phyloP scores from a whole-genome alignment of 2,329 filamentous ascomycete species.

The Arthrobotrys sinensis region DNA sequence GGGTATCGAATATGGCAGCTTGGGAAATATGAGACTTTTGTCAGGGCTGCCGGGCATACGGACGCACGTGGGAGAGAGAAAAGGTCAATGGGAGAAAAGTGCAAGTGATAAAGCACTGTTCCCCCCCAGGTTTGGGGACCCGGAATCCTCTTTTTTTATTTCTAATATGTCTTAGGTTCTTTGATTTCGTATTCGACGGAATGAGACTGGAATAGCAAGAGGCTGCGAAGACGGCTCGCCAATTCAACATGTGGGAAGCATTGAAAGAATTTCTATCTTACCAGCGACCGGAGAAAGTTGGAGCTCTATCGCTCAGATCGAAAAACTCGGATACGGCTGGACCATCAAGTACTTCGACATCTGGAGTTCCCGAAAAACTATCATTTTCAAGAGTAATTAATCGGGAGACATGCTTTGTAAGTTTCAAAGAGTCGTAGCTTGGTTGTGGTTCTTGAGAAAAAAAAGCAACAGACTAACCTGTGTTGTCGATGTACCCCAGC shows the following conservation, averaged over 20 bases:
- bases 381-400: conserved; percentile 82
- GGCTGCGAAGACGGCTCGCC: background rate
- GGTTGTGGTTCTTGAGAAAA: conserved; percentile 11
- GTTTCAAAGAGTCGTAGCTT: too few relatives aligned
- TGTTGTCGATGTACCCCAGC: conserved; percentile 71
- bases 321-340: conserved; percentile 26
- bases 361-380: conserved; percentile 78
- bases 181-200: background rate
- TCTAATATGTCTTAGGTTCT: background rate
- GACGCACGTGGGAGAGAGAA: conserved; percentile 1
- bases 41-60: conserved; percentile 4
- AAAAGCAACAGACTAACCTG: conserved; percentile 33
- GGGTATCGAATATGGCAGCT: conserved; percentile 33
- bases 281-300: conserved; percentile 45
- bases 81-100: background rate
- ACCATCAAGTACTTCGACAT: conserved; percentile 62
- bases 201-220: conserved; percentile 8
- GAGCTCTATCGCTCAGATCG: conserved; percentile 35
- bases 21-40: conserved; percentile 13
- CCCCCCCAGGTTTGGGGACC: background rate
- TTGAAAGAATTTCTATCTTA: conserved; percentile 50
- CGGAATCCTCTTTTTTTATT: background rate
- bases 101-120: conserved; percentile 4
- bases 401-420: conserved; percentile 82
- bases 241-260: conserved; percentile 30